These are phyloP conservation scores for Gracilaria domingensis DNA, from an alignment of 23 red algal genomes.

Conservation along the genomic window DNA sequence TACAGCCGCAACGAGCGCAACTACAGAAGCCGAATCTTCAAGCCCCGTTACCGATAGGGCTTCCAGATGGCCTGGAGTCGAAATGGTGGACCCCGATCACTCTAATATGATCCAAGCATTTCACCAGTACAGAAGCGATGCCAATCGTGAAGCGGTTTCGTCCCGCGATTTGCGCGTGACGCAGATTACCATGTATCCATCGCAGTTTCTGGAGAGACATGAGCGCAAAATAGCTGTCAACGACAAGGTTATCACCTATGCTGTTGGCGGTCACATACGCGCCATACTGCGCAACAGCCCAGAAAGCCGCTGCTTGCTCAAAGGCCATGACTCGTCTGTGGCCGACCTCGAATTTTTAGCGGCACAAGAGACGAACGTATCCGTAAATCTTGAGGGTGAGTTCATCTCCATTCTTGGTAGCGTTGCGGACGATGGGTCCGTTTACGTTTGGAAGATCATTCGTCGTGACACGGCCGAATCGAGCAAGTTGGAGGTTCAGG, in stretches of 20 bases:
- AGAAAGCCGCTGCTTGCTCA: conserved; percentile 72
- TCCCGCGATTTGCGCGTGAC: conserved; percentile 67
- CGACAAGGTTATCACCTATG: conserved; percentile 70
- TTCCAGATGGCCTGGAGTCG: conserved; percentile 60
- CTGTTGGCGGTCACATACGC: conserved; percentile 81
- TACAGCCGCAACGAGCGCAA: conserved; percentile 20
- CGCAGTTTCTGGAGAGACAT: conserved; percentile 55
- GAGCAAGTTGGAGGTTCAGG: conserved; percentile 40
- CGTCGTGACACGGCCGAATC: conserved; percentile 30
- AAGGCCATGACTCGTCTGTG: conserved; percentile 78
- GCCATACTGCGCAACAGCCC: conserved; percentile 55
- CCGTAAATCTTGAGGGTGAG: conserved; percentile 30
- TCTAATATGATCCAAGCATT: conserved; percentile 33
- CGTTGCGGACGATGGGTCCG: conserved; percentile 72
- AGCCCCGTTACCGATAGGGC: conserved; percentile 17
- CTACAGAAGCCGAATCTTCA: conserved; percentile 1
- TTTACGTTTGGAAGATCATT: conserved; percentile 73
- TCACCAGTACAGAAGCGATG: conserved; percentile 39
- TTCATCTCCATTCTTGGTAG: conserved; percentile 66
- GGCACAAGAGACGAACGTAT: conserved; percentile 45
- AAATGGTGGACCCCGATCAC: conserved; percentile 60
- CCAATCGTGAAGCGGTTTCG: conserved; percentile 28
- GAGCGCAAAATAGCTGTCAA: conserved; percentile 78
- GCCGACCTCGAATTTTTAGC: conserved; percentile 86
- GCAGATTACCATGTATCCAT: conserved; percentile 66